Evolutionary conservation across 129 eudicot genomes (phyloP).

Genomic region (Rutidosis leptorrhynchoides): DNA sequence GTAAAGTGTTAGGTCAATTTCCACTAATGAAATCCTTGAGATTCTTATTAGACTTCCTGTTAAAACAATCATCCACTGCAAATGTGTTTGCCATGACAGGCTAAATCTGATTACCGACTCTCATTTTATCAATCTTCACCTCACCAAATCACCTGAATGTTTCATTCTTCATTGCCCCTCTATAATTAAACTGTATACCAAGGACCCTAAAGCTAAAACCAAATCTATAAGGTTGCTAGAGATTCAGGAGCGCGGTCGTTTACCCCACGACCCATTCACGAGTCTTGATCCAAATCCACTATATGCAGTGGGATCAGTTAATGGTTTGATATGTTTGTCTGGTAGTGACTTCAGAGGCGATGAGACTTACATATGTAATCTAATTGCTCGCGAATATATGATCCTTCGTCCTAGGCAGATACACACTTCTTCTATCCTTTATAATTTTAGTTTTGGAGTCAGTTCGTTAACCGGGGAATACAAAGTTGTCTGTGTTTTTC

Average conservation of each 20-base stretch:
- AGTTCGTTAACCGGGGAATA: conserved; percentile 9
- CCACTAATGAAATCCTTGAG: no score
- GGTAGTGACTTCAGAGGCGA: conserved; percentile 1
- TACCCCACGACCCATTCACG: conserved; percentile 8
- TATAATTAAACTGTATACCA: not conserved
- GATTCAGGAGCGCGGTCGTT: conserved; percentile 25
- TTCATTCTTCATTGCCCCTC: no score
- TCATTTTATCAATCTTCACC: conserved; percentile 22
- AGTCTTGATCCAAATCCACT: conserved; percentile 10
- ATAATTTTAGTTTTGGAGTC: conserved; percentile 31
- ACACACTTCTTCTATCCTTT: not conserved
- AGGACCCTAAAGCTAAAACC: not conserved
- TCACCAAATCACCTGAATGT: conserved; percentile 21
- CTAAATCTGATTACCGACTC: conserved; percentile 10
- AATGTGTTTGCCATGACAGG: conserved; percentile 32
- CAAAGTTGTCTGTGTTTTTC: conserved; percentile 33
- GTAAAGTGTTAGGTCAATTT: no score
- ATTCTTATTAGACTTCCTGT: conserved; percentile 41
- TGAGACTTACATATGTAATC: conserved; percentile 36
- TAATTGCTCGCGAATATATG: conserved; percentile 34
- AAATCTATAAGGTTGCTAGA: conserved; percentile 15
- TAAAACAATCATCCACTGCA: conserved; percentile 33
- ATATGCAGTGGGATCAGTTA: conserved; percentile 32
- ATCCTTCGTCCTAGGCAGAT: conserved; percentile 23
- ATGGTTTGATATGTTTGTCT: conserved; percentile 42